Evolutionary conservation across 257 asterid species (phyloP), one percentile per base, ranked within the genome.

Genomic region (Handroanthus guayacan): DNA sequence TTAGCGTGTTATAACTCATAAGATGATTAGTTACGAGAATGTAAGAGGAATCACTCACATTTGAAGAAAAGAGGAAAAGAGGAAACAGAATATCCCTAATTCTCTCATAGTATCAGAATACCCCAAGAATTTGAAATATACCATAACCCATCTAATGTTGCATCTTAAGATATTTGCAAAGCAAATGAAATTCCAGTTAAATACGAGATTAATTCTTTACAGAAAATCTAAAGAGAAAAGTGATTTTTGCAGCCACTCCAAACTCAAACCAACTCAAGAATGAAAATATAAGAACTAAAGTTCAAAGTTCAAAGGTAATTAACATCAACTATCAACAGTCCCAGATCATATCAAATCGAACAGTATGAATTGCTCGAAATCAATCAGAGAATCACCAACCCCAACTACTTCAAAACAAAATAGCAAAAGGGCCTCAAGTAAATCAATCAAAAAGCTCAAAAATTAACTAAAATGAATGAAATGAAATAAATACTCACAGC

Each of bases 401-500:
- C 47, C 4, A 37, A 13, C 25, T 44, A 57, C 17, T 16, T 34
- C 2, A 36, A 31, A 25, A 17, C 20, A 56, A 67, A 54, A 14
- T 25, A 75, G 47, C 58, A 67, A 50, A 58, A 51, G 57, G 52
- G 43, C 10, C 51, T 25, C 55, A 80, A 71, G 67, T 61, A 57
- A 77, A 66, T 34, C 44, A 64, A 78, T 34, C 61, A 41, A 16
- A 66, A 62, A 36, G 16, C 47, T 39, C 6, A 37, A 61, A 51
- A 79, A 68, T 1, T 6, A 63, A 76, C 10, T 20, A 69, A 61
- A 41, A 51, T 41, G 39, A 20, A 41, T 0, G 61, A 8, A 70
- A 2, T 6, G 14, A 16, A 81, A 60, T 14, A 8, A 41, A 52
- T 16, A 84, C 96, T 91, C 67, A 94, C 97, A 86, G 90, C 94